phyloP scores from a whole-genome alignment of 139 green algal species.

The Pycnococcus provasolii region DNA sequence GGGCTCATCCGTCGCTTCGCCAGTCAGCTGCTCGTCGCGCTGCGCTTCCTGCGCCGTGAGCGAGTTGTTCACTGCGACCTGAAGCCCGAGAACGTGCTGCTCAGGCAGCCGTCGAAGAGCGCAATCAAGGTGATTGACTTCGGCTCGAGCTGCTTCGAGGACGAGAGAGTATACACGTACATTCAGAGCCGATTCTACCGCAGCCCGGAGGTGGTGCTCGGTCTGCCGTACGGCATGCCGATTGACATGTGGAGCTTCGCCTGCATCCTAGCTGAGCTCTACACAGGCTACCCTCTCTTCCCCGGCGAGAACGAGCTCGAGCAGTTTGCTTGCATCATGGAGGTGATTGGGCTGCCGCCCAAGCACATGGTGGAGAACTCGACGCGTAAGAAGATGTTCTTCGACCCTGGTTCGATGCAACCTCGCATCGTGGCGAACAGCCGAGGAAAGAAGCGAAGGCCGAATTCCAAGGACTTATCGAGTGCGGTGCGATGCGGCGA shows the following conservation, averaged over 20 bases:
- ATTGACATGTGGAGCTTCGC: conserved; percentile 82
- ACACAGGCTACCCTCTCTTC: conserved; percentile 60
- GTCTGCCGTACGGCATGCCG: conserved; percentile 43
- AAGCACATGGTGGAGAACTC: conserved; percentile 42
- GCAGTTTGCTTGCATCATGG: conserved; percentile 29
- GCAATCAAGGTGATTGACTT: conserved; percentile 82
- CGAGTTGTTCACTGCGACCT: conserved; percentile 71
- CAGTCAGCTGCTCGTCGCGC: conserved; percentile 47
- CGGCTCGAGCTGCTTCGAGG: conserved; percentile 57
- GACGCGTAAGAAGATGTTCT: conserved; percentile 62
- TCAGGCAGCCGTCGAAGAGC: conserved; percentile 47
- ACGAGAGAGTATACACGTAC: conserved; percentile 68
- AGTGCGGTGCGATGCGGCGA: conserved; percentile 42
- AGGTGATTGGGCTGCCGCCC: conserved; percentile 41
- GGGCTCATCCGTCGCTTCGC: conserved; percentile 58
- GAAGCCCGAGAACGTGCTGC: conserved; percentile 76
- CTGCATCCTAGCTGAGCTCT: conserved; percentile 68
- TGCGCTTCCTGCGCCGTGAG: conserved; percentile 40
- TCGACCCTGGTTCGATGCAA: conserved; percentile 35
- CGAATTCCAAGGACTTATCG: conserved; percentile 32
- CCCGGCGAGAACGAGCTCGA: conserved; percentile 38
- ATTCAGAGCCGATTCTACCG: conserved; percentile 65
- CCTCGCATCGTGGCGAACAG: conserved; percentile 49
- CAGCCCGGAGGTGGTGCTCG: conserved; percentile 51
- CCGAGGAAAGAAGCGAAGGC: conserved; percentile 35